Percentiles rank a stretch among this genome's conserved stretches.
Conservation (phyloP, 2,329 filamentous ascomycete genomes). For the Fusarium pseudoanthophilum region DNA sequence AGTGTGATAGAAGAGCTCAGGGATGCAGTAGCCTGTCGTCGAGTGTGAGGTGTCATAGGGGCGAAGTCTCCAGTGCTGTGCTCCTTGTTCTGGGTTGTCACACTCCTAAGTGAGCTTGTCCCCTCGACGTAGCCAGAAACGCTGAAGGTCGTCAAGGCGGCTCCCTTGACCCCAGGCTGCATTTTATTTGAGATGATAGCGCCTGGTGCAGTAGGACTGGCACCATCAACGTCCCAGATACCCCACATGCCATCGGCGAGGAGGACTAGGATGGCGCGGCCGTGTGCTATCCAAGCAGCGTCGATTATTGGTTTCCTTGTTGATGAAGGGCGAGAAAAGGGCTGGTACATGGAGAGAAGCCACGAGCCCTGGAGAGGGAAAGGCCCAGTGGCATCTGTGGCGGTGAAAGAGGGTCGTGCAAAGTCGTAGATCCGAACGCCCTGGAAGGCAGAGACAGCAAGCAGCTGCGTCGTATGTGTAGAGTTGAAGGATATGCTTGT, state of each 20-base stretch:
- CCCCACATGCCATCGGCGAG: slow-evolving; percentile 74
- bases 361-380: slow-evolving; percentile 70
- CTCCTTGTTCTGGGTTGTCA: slow-evolving; percentile 50
- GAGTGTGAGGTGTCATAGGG: slow-evolving; percentile 72
- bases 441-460: slow-evolving; percentile 65
- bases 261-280: slow-evolving; percentile 67
- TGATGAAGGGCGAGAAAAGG: slow-evolving; percentile 61
- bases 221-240: slow-evolving; percentile 73
- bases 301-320: slow-evolving; percentile 70
- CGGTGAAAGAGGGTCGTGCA: slow-evolving; percentile 61
- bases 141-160: slow-evolving; percentile 68
- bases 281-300: slow-evolving; percentile 70
- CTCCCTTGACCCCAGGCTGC: slow-evolving; percentile 64
- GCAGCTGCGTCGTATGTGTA: slow-evolving; percentile 66
- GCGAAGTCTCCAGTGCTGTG: slow-evolving; percentile 63
- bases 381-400: slow-evolving; percentile 61
- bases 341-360: slow-evolving; percentile 70
- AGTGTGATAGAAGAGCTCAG: slow-evolving; percentile 56
- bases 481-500: slow-evolving; percentile 70
- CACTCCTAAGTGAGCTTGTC: slow-evolving; percentile 63
- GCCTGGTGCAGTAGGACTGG: slow-evolving; percentile 57
- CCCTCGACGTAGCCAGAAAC: slow-evolving; percentile 70
- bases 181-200: slow-evolving; percentile 61
- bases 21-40: slow-evolving; percentile 62
- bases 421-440: slow-evolving; percentile 73